Percentiles rank a stretch among this genome's conserved stretches.
phyloP scores from a whole-genome alignment of 2,329 filamentous ascomycete genomes.

The Ophidiomyces ophidiicola region DNA sequence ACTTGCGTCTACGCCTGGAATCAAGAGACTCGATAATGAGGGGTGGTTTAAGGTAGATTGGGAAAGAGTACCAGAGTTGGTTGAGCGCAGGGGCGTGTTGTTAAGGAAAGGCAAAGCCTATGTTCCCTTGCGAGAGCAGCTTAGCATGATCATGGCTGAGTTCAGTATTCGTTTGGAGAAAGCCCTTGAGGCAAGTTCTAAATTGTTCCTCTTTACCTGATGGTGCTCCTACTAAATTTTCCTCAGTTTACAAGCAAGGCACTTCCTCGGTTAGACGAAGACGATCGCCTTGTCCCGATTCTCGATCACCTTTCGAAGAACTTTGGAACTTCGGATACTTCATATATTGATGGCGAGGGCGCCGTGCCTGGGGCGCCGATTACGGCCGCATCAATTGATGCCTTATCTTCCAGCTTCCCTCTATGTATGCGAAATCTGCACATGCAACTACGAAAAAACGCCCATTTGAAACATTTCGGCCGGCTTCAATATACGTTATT shows the following conservation, averaged over 20 bases:
- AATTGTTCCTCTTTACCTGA: not conserved
- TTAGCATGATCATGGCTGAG: slow-evolving; percentile 78
- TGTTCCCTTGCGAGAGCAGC: slow-evolving; percentile 74
- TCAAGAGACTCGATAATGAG: slow-evolving; percentile 55
- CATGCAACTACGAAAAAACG: slow-evolving; percentile 69
- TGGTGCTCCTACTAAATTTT: not conserved
- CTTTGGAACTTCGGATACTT: slow-evolving; percentile 81
- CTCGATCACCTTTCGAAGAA: slow-evolving; percentile 81
- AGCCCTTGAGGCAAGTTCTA: slow-evolving; percentile 59
- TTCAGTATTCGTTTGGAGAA: slow-evolving; percentile 69
- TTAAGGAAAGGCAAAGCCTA: slow-evolving; percentile 75
- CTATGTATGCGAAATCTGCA: slow-evolving; percentile 93
- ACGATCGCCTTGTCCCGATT: slow-evolving; percentile 72
- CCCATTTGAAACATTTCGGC: slow-evolving; percentile 84
- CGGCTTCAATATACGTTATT: slow-evolving; percentile 93
- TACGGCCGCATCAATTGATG: slow-evolving; percentile 66
- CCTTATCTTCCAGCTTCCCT: slow-evolving; percentile 68
- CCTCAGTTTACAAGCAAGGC: slow-evolving; percentile 71
- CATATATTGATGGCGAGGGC: slow-evolving; percentile 56
- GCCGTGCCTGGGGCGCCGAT: slow-evolving; percentile 60
- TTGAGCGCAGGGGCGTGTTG: slow-evolving; percentile 67
- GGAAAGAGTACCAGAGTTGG: slow-evolving; percentile 79
- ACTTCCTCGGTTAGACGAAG: slow-evolving; percentile 84
- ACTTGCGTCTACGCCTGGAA: slow-evolving; percentile 42
- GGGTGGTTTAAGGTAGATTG: slow-evolving; percentile 95